A percentile compares a stretch with the other conserved stretches of the same genome.
phyloP scores from a whole-genome alignment of 805 yeast species.

The Helenozyma baotianmanensis region DNA sequence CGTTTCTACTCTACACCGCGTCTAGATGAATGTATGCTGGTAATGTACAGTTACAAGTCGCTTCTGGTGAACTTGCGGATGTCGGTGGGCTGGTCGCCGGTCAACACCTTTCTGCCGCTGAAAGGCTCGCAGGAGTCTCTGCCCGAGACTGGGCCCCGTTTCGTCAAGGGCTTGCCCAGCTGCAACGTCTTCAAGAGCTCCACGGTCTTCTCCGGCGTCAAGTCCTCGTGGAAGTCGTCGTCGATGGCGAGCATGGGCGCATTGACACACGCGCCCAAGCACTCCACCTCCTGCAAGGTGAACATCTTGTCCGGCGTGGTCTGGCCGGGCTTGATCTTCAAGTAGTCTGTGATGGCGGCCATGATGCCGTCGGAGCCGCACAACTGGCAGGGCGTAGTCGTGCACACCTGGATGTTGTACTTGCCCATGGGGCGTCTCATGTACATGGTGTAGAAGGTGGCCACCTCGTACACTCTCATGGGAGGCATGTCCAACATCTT shows the following conservation, averaged over 20 bases:
- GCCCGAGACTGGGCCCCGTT: slow-evolving; percentile 66
- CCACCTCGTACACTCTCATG: slow-evolving; percentile 91
- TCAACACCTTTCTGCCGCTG: slow-evolving; percentile 62
- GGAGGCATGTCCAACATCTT: slow-evolving; percentile 83
- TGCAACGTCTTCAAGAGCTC: slow-evolving; percentile 59
- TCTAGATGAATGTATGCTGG: too few species aligned
- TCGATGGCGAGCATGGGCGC: slow-evolving; percentile 85
- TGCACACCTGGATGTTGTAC: slow-evolving; percentile 78
- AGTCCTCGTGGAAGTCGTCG: slow-evolving; percentile 80
- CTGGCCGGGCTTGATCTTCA: slow-evolving; percentile 69
- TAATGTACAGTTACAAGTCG: slow-evolving; percentile 62
- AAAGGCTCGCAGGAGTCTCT: slow-evolving; percentile 76
- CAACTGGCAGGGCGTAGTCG: slow-evolving; percentile 85
- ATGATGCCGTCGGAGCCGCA: slow-evolving; percentile 79
- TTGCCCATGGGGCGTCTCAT: slow-evolving; percentile 84
- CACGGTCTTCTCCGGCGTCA: slow-evolving; percentile 62
- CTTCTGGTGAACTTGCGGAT: slow-evolving; percentile 67
- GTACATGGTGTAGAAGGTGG: slow-evolving; percentile 89
- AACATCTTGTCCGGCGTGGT: slow-evolving; percentile 71
- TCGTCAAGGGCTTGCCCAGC: slow-evolving; percentile 52
- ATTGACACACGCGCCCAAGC: slow-evolving; percentile 88
- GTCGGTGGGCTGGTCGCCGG: slow-evolving; percentile 59
- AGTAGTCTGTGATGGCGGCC: slow-evolving; percentile 57
- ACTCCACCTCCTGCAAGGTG: slow-evolving; percentile 84
- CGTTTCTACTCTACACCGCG: too few species aligned